A percentile compares a stretch with the other conserved stretches of the same genome.
Conservation (phyloP, 2,329 filamentous ascomycete species). For the Byssoonygena ceratinophila region DNA sequence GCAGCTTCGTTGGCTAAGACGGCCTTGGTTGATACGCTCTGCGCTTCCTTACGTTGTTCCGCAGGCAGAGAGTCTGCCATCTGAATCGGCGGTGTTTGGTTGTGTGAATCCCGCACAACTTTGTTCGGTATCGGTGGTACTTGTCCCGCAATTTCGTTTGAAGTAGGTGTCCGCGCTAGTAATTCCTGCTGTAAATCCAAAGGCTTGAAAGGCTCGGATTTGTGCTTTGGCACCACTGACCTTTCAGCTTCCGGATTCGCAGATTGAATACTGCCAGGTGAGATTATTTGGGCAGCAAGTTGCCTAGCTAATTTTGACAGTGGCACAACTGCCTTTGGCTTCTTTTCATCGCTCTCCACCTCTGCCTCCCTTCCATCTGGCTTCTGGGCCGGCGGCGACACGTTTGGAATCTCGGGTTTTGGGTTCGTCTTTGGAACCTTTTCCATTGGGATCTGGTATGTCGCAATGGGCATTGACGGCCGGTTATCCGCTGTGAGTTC, state of each 20-base stretch:
- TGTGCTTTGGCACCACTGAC: background rate
- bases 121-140: background rate
- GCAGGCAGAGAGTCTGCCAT: background rate
- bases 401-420: too few species aligned
- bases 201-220: background rate
- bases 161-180: background rate
- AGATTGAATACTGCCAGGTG: background rate
- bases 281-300: background rate
- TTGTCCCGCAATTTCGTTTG: background rate
- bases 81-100: background rate
- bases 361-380: background rate
- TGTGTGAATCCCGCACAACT: background rate
- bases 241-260: background rate
- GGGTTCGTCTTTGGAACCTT: too few species aligned
- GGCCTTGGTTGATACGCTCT: background rate
- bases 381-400: background rate
- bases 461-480: background rate
- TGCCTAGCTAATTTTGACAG: background rate
- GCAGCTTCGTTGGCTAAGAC: background rate
- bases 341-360: background rate
- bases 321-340: background rate
- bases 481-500: background rate
- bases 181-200: background rate
- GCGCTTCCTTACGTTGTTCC: background rate
- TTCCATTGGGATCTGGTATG: too few species aligned